Base-by-base conservation (phyloP, 2,329 filamentous ascomycete genomes). In the Colletotrichum graminicola region DNA sequence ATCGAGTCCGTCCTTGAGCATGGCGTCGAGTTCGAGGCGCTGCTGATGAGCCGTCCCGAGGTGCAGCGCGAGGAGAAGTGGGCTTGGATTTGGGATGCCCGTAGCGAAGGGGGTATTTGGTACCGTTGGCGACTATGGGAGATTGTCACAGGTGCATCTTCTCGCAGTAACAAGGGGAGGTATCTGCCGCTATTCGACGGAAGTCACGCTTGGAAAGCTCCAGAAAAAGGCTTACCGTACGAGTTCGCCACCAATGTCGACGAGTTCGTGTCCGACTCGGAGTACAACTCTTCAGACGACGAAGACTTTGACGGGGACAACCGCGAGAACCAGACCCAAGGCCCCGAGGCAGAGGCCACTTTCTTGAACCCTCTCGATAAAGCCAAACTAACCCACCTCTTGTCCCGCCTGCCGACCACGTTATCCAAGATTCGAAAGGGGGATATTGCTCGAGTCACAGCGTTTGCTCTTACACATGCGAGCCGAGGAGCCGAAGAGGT, bases 61-160 rank as follows among this genome's bases (percentile, higher is more conserved):
- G 92, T 98, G 1, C 94, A 97, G 78, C 88, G 87, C 51, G 93
- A 97, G 71, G 93, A 97, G 79, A 94, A 92, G 75, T 98, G 95
- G 91, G 93, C 94, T 0, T 99, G 95, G 93, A 85, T 99, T 6
- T 99, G 94, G 91, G 92, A 98, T 79, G 88, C 94, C 26, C 88
- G 91, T 74, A 95, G 91, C 77, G 85, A 87, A 73, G 94, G 90
- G 34, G 95, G 92, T 21, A 89, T 97, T 21, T 99, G 95, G 88
- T 98, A 98, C 80, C 91, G 96, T 54, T 98, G 94, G 93, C 90
- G 94, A 55, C 78, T 98, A 55, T 98, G 95, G 93, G 91, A 96
- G 76, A 87, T 95, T 11, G 85, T 95, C n/a, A 94, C 93, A 1
- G 91, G 91, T 5, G 86, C 86, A 1, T 84, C 86, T 52, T 78